These are phyloP conservation scores for Eremochloa ophiuroides DNA, from an alignment of 176 grass and related monocot species.

Conservation along the genomic window DNA sequence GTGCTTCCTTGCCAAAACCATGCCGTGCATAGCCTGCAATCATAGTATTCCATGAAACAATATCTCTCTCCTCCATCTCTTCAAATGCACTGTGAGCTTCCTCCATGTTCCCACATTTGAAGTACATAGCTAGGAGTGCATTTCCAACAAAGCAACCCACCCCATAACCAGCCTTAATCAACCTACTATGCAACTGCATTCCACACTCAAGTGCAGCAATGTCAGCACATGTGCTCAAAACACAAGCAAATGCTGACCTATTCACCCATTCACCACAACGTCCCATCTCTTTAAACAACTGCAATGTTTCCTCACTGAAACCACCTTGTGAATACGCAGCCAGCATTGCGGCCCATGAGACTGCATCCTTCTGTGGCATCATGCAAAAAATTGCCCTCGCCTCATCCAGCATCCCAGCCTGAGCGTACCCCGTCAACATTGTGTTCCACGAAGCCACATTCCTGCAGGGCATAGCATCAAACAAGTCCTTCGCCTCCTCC, in stretches of 20 bases:
- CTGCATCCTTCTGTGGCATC: conserved; percentile 66
- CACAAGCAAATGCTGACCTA: conserved; percentile 77
- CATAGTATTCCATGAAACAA: conserved; percentile 94
- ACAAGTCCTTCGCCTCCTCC: conserved; percentile 66
- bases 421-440: conserved; percentile 81
- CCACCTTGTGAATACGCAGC: conserved; percentile 71
- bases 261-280: conserved; percentile 55
- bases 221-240: conserved; percentile 84
- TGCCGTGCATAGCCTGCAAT: conserved; percentile 80
- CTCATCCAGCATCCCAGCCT: conserved; percentile 64
- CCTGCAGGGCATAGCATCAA: conserved; percentile 66
- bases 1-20: conserved; percentile 70
- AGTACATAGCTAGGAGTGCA: conserved; percentile 87
- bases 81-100: conserved; percentile 70
- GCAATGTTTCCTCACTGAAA: conserved; percentile 65
- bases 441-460: conserved; percentile 78
- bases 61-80: conserved; percentile 78
- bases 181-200: conserved; percentile 71
- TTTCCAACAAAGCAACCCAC: conserved; percentile 86
- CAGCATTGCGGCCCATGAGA: conserved; percentile 92
- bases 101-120: conserved; percentile 82
- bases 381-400: conserved; percentile 55
- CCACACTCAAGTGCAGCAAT: conserved; percentile 83
- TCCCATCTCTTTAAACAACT: conserved; percentile 69
- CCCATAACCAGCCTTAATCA: conserved; percentile 74